Percentiles rank a stretch among this genome's conserved stretches.
Evolutionary conservation across 192 early-diverging fungal genomes (phyloP).

Genomic region (Backusella parvicylindrica): DNA sequence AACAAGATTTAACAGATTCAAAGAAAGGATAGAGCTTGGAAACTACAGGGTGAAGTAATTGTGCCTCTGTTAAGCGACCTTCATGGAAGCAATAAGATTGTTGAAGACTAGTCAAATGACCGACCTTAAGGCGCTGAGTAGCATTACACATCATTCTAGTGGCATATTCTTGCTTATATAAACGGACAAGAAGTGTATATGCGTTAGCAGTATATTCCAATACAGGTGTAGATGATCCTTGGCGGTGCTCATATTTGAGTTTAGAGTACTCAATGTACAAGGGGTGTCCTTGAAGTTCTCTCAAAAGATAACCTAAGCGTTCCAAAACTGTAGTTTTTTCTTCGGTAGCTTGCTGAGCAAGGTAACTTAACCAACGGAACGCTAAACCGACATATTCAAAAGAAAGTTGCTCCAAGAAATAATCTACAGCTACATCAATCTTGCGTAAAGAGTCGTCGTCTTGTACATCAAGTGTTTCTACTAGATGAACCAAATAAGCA

Average conservation of each 20-base stretch:
- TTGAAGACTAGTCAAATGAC: slow-evolving; percentile 33
- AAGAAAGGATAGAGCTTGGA: slow-evolving; percentile 45
- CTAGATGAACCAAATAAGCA: slow-evolving; percentile 46
- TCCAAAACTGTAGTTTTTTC: slow-evolving; percentile 10
- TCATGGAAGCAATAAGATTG: slow-evolving; percentile 40
- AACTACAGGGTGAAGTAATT: slow-evolving; percentile 43
- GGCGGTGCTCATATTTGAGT: background rate
- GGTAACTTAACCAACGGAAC: slow-evolving; percentile 41
- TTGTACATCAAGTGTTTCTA: slow-evolving; percentile 29
- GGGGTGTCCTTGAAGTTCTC: slow-evolving; percentile 2
- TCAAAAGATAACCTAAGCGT: slow-evolving; percentile 16
- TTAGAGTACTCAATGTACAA: background rate
- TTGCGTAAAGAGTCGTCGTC: background rate
- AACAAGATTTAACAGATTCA: slow-evolving; percentile 24
- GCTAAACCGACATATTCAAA: slow-evolving; percentile 39
- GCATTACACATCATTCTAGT: slow-evolving; percentile 15
- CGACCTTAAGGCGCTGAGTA: slow-evolving; percentile 19
- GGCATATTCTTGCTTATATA: slow-evolving; percentile 27
- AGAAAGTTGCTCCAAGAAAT: slow-evolving; percentile 52
- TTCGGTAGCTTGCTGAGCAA: slow-evolving; percentile 15
- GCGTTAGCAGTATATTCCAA: slow-evolving; percentile 13
- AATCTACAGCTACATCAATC: slow-evolving; percentile 37
- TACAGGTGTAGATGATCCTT: background rate
- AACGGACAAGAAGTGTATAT: slow-evolving; percentile 22
- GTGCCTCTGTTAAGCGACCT: slow-evolving; percentile 35